phyloP scores from a whole-genome alignment of 352 stramenopile genomes.

The Globisporangium nagaii region DNA sequence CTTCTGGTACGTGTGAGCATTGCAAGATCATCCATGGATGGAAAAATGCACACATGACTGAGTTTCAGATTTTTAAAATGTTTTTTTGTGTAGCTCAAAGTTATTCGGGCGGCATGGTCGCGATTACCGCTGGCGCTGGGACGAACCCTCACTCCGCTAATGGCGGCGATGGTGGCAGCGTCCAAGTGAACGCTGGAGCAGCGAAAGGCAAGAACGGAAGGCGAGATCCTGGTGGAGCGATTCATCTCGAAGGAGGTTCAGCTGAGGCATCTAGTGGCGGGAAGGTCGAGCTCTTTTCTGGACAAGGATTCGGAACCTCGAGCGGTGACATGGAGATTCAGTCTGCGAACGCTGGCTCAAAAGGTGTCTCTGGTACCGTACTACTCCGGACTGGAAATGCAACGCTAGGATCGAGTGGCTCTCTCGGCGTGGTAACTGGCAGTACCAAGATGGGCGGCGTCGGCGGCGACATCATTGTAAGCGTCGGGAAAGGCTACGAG shows the following conservation, averaged over 20 bases:
- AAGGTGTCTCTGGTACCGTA: conserved; percentile 78
- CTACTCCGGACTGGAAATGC: conserved; percentile 67
- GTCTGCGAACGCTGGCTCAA: conserved; percentile 64
- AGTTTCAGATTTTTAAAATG: conserved; percentile 1
- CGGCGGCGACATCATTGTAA: conserved; percentile 73
- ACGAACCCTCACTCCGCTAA: conserved; percentile 37
- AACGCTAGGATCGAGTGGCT: conserved; percentile 63
- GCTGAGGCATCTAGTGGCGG: conserved; percentile 48
- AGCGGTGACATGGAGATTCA: conserved; percentile 63
- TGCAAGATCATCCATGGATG: neutral
- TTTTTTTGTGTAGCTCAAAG: conserved; percentile 22
- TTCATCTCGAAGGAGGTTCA: conserved; percentile 56
- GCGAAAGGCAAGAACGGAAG: conserved; percentile 36
- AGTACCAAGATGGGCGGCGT: conserved; percentile 44
- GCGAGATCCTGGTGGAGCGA: conserved; percentile 43
- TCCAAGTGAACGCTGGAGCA: conserved; percentile 51
- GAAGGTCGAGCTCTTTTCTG: conserved; percentile 56
- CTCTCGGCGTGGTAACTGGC: conserved; percentile 70
- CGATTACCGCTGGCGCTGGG: conserved; percentile 43
- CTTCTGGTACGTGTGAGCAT: conserved; percentile 32
- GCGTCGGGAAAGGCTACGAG: conserved; percentile 77
- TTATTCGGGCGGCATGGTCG: conserved; percentile 38
- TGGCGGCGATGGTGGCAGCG: conserved; percentile 54
- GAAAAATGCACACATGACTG: conserved; percentile 6
- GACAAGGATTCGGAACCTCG: conserved; percentile 32